Conservation (phyloP, 106 monocot genomes). For the Dactylorhiza incarnata region DNA sequence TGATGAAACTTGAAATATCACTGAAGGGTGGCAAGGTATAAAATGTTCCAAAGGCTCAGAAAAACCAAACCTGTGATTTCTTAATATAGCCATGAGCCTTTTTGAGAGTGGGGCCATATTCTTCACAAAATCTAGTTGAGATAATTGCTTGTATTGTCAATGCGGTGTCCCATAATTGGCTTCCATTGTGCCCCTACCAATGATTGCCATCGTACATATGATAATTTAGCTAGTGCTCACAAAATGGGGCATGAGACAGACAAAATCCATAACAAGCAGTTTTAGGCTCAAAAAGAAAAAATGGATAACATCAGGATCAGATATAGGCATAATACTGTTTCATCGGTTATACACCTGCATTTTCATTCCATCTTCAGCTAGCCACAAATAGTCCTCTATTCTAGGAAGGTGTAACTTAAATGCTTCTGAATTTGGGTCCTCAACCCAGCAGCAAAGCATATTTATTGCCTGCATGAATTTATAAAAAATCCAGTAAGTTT, state of each 20-base stretch:
- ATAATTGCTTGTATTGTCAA: conserved; percentile 81
- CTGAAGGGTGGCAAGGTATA: background rate
- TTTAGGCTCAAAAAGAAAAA: background rate
- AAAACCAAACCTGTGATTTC: conserved; percentile 47
- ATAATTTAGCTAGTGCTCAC: background rate
- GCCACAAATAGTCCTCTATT: conserved; percentile 77
- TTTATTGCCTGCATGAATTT: conserved; percentile 39
- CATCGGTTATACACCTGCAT: conserved; percentile 51
- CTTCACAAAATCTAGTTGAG: conserved; percentile 51
- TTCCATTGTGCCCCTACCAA: conserved; percentile 67
- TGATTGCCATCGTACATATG: background rate
- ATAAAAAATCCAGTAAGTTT: background rate
- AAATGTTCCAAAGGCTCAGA: background rate
- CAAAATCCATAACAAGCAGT: background rate
- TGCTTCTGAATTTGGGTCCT: conserved; percentile 85
- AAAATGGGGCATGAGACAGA: background rate
- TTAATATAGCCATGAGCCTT: conserved; percentile 74
- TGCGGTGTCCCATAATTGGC: conserved; percentile 89
- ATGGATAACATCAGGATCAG: background rate
- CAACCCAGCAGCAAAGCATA: conserved; percentile 96
- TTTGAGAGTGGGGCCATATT: conserved; percentile 52
- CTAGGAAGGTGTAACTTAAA: conserved; percentile 87
- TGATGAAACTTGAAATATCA: background rate
- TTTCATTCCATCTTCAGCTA: conserved; percentile 99
- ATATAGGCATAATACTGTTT: background rate